These are phyloP conservation scores for Patellifolia procumbens DNA, from an alignment of 179 eudicot genomes.

Conservation along the genomic window DNA sequence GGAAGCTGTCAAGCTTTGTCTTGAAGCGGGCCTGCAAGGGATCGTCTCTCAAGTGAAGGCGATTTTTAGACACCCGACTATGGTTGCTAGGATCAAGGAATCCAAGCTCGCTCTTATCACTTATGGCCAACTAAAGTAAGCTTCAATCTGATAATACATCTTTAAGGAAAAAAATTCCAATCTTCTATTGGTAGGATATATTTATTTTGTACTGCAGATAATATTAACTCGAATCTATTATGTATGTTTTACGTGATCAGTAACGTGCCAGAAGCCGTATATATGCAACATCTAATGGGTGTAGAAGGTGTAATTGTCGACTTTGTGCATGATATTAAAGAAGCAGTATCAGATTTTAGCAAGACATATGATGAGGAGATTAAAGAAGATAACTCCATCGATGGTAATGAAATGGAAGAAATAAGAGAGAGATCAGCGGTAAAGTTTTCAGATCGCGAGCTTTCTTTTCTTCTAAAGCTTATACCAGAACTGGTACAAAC, in stretches of 20 bases:
- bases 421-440: neutral
- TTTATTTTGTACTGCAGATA: neutral
- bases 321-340: slow-evolving; percentile 28
- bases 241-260: slow-evolving; percentile 5
- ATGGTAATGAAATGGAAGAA: slow-evolving; percentile 12
- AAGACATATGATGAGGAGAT: neutral
- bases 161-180: too few species aligned
- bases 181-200: neutral
- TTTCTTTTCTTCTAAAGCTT: slow-evolving; percentile 32
- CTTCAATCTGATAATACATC: neutral
- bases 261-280: slow-evolving; percentile 39
- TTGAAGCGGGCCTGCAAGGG: slow-evolving; percentile 44
- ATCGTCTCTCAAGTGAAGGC: slow-evolving; percentile 50
- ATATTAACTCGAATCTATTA: neutral
- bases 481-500: slow-evolving; percentile 28
- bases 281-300: slow-evolving; percentile 36
- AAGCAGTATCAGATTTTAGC: slow-evolving; percentile 15
- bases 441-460: slow-evolving; percentile 29
- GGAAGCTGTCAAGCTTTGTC: slow-evolving; percentile 45
- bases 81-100: slow-evolving; percentile 40
- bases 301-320: slow-evolving; percentile 38
- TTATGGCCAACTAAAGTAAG: slow-evolving; percentile 57
- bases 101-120: slow-evolving; percentile 44
- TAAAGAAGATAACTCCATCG: neutral
- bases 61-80: slow-evolving; percentile 43